phyloP scores from a whole-genome alignment of 2,329 filamentous ascomycete species.

The Grosmannia serpens region DNA sequence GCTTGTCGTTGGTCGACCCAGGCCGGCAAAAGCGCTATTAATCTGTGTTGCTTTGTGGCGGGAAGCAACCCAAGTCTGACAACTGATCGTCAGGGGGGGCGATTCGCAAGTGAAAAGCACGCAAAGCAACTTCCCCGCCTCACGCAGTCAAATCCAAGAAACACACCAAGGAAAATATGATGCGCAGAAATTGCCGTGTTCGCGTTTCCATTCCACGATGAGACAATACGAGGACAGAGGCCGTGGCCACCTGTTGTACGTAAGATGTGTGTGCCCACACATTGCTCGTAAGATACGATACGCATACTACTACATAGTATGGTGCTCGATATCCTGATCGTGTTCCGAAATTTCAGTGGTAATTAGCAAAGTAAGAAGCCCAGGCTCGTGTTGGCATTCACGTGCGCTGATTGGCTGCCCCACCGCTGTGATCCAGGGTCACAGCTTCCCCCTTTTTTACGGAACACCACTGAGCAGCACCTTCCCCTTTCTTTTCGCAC shows the following conservation, averaged over 20 bases:
- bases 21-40: background rate
- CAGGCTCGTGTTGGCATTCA: constrained; percentile 2
- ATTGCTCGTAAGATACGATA: background rate
- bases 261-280: background rate
- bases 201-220: background rate
- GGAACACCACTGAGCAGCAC: background rate
- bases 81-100: background rate
- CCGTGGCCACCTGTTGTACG: background rate
- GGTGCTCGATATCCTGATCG: background rate
- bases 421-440: background rate
- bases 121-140: background rate
- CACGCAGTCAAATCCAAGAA: background rate
- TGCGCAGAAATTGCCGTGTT: background rate
- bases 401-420: constrained; percentile 1
- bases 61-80: background rate
- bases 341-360: background rate
- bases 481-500: background rate
- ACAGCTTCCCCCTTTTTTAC: background rate
- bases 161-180: background rate
- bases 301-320: background rate
- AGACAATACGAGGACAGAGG: background rate
- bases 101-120: background rate
- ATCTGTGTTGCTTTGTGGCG: background rate
- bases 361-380: background rate
- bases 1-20: too few relatives aligned